Percentiles rank a stretch among this genome's conserved stretches.
phyloP scores from a whole-genome alignment of 345 rosid species.

The Camelina sativa region DNA sequence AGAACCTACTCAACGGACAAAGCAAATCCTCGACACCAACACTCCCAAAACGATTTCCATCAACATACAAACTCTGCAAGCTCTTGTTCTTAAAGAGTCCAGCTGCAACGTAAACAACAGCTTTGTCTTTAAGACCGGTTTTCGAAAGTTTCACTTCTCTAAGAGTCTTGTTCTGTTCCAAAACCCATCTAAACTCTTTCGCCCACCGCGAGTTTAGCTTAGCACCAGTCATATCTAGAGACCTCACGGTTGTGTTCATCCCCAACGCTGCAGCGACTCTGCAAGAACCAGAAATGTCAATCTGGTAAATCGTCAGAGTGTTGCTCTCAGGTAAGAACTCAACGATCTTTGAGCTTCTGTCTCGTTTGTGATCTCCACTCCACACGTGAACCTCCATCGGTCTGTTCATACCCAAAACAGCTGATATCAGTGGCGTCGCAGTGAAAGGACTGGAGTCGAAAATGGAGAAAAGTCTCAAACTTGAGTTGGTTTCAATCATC shows the following conservation, averaged over 20 bases:
- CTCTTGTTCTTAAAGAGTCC: constrained; percentile 84
- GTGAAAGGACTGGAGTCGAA: constrained; percentile 72
- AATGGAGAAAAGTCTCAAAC: constrained; percentile 69
- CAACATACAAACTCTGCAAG: constrained; percentile 68
- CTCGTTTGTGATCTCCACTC: constrained; percentile 64
- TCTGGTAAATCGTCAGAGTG: constrained; percentile 68
- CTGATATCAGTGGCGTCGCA: constrained; percentile 84
- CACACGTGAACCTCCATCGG: constrained; percentile 85
- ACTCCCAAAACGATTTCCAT: constrained; percentile 82
- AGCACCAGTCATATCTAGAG: constrained; percentile 81
- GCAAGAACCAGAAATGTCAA: constrained; percentile 70
- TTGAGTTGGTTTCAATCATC: constrained; percentile 91
- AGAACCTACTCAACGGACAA: constrained; percentile 92
- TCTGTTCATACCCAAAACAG: constrained; percentile 84
- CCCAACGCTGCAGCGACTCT: constrained; percentile 85
- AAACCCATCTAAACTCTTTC: constrained; percentile 81
- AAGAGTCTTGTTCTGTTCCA: constrained; percentile 80
- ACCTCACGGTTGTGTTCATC: constrained; percentile 73
- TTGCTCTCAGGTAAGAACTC: constrained; percentile 77
- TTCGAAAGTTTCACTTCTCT: constrained; percentile 73
- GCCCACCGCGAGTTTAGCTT: constrained; percentile 81
- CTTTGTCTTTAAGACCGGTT: constrained; percentile 86
- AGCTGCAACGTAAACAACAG: constrained; percentile 84
- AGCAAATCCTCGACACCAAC: constrained; percentile 77
- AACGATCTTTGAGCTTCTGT: constrained; percentile 70